Evolutionary conservation across 2,329 filamentous ascomycete genomes (phyloP).

Genomic region (Hortaea sp.): DNA sequence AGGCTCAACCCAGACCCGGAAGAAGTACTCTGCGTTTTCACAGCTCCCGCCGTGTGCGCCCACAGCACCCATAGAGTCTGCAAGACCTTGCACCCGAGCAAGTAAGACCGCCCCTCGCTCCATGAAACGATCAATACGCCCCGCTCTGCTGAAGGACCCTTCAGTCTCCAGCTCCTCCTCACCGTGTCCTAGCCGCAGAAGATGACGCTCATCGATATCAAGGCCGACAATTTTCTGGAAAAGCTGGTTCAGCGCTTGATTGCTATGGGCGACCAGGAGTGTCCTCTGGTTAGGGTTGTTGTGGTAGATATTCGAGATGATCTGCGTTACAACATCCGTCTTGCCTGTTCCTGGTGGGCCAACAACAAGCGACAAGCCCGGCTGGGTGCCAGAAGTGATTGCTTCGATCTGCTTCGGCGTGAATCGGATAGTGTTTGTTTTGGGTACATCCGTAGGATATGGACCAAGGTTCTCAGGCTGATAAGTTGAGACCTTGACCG

Average conservation of each 20-base stretch:
- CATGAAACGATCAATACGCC: slow-evolving; percentile 87
- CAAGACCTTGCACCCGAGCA: slow-evolving; percentile 74
- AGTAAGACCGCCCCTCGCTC: slow-evolving; percentile 74
- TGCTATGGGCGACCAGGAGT: slow-evolving; percentile 87
- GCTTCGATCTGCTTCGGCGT: slow-evolving; percentile 87
- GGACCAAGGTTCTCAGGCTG: slow-evolving; percentile 80
- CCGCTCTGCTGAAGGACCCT: slow-evolving; percentile 83
- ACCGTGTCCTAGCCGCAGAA: slow-evolving; percentile 84
- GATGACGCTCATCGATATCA: slow-evolving; percentile 89
- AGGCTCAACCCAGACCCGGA: slow-evolving; percentile 80
- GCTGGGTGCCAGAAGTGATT: slow-evolving; percentile 86
- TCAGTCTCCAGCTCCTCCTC: slow-evolving; percentile 88
- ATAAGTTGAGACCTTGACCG: slow-evolving; percentile 78
- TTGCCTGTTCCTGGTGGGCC: slow-evolving; percentile 95
- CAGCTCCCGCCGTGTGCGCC: slow-evolving; percentile 94
- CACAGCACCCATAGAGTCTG: slow-evolving; percentile 72
- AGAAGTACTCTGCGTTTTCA: slow-evolving; percentile 95
- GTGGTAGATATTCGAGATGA: slow-evolving; percentile 98
- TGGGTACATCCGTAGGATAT: slow-evolving; percentile 75
- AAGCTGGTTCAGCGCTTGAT: slow-evolving; percentile 92
- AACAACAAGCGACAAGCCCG: slow-evolving; percentile 85
- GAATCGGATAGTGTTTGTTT: slow-evolving; percentile 74
- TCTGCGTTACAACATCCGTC: slow-evolving; percentile 97
- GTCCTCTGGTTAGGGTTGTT: slow-evolving; percentile 92
- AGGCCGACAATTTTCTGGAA: slow-evolving; percentile 97